phyloP scores from a whole-genome alignment of 2,329 filamentous ascomycete species.

The Nemania sp. region DNA sequence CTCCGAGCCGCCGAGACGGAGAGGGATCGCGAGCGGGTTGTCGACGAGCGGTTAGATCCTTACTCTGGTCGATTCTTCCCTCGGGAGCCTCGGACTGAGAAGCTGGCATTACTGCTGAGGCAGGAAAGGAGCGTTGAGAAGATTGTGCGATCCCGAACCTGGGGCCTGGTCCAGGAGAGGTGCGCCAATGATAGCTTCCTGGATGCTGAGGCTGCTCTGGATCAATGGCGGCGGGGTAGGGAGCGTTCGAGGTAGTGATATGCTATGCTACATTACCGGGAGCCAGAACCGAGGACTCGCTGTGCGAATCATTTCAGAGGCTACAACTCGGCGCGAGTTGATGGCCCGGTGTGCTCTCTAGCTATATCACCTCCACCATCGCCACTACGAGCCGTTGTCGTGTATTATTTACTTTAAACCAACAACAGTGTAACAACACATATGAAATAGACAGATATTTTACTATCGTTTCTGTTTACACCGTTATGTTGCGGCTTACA shows the following conservation, averaged over 20 bases:
- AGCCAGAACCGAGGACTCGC: no score
- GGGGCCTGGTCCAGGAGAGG: constrained; percentile 75
- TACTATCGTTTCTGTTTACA: no score
- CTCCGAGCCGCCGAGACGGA: constrained; percentile 72
- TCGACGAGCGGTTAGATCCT: constrained; percentile 89
- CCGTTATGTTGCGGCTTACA: no score
- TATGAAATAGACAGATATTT: no score
- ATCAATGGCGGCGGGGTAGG: constrained; percentile 37
- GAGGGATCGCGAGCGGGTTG: constrained; percentile 70
- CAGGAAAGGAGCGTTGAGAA: constrained; percentile 77
- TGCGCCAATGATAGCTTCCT: constrained; percentile 62
- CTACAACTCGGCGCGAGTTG: no score
- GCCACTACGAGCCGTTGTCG: neutral
- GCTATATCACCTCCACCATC: constrained; percentile 4
- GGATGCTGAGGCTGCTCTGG: constrained; percentile 59
- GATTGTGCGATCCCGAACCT: constrained; percentile 81
- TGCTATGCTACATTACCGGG: neutral
- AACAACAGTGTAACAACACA: no score
- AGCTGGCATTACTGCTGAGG: constrained; percentile 71
- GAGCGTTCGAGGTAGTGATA: constrained; percentile 19
- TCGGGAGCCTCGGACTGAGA: constrained; percentile 78
- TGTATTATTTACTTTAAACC: no score
- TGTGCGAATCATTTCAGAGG: no score
- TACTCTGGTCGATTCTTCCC: constrained; percentile 86
- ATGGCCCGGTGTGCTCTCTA: neutral